Evolutionary conservation across 306 rosid species (phyloP).

Genomic region (Ceratonia siliqua): DNA sequence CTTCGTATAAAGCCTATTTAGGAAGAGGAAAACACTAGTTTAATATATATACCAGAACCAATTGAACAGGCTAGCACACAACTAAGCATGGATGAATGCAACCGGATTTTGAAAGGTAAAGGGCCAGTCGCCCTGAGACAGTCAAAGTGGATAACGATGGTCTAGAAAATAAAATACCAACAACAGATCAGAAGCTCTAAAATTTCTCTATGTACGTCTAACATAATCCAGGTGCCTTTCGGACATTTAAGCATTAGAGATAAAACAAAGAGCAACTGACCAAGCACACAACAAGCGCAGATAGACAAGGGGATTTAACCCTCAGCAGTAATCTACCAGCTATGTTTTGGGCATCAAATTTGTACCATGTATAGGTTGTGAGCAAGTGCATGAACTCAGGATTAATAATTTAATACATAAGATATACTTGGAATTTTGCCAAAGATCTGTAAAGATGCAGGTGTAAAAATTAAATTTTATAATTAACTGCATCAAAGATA

Average conservation of each 20-base stretch:
- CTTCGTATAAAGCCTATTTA: conserved; percentile 76
- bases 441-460: neutral
- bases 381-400: neutral
- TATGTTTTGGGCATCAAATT: neutral
- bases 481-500: neutral
- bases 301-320: neutral
- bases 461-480: neutral
- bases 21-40: conserved; percentile 21
- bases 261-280: neutral
- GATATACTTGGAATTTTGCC: conserved; percentile 4
- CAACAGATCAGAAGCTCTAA: conserved; percentile 9
- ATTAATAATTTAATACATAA: neutral
- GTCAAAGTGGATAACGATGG: conserved; percentile 13
- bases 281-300: neutral
- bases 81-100: neutral
- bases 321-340: neutral
- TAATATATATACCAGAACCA: neutral
- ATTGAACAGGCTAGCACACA: conserved; percentile 17
- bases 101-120: neutral
- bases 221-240: neutral
- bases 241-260: neutral
- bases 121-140: neutral
- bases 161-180: conserved; percentile 8
- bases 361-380: neutral
- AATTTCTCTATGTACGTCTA: neutral